Evolutionary conservation across 2,329 filamentous ascomycete genomes (phyloP).

Genomic region (Pezicula radicicola): DNA sequence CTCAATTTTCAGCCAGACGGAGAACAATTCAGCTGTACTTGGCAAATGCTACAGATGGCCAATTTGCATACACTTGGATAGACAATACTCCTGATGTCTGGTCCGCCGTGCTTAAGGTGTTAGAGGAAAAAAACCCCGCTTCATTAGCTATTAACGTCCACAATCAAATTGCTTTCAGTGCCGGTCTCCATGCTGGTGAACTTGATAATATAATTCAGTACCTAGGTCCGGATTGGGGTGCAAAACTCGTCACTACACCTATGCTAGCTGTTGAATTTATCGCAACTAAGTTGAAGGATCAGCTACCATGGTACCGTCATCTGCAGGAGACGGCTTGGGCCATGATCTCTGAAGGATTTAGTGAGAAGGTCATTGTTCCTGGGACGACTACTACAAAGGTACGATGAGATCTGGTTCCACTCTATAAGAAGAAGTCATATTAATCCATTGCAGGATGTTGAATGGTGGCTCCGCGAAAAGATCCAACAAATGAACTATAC

Average conservation of each 20-base stretch:
- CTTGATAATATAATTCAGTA: constrained; percentile 30
- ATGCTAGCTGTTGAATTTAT: constrained; percentile 45
- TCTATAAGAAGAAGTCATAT: constrained; percentile 1
- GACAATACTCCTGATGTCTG: constrained; percentile 44
- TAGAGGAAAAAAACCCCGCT: constrained; percentile 33
- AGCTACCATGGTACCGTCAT: constrained; percentile 39
- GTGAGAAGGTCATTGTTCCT: constrained; percentile 38
- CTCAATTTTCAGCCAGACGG: constrained; percentile 46
- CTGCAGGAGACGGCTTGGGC: constrained; percentile 50
- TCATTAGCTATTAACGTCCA: constrained; percentile 43
- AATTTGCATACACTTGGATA: constrained; percentile 38
- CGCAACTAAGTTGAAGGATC: constrained; percentile 37
- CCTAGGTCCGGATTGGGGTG: constrained; percentile 36
- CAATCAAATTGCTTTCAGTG: constrained; percentile 41
- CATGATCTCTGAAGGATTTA: constrained; percentile 44
- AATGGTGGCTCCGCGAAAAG: constrained; percentile 50
- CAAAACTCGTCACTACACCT: constrained; percentile 37
- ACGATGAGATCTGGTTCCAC: constrained; percentile 8
- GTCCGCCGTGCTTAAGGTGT: constrained; percentile 33
- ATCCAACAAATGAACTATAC: constrained; percentile 47
- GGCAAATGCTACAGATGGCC: constrained; percentile 30
- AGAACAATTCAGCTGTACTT: constrained; percentile 49
- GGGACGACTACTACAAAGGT: constrained; percentile 37
- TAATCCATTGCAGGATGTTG: constrained; percentile 35
- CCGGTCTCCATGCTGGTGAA: constrained; percentile 47